A percentile compares a stretch with the other conserved stretches of the same genome.
phyloP scores from a whole-genome alignment of 2,329 filamentous ascomycete species.

The Rhexocercosporidium sp. region DNA sequence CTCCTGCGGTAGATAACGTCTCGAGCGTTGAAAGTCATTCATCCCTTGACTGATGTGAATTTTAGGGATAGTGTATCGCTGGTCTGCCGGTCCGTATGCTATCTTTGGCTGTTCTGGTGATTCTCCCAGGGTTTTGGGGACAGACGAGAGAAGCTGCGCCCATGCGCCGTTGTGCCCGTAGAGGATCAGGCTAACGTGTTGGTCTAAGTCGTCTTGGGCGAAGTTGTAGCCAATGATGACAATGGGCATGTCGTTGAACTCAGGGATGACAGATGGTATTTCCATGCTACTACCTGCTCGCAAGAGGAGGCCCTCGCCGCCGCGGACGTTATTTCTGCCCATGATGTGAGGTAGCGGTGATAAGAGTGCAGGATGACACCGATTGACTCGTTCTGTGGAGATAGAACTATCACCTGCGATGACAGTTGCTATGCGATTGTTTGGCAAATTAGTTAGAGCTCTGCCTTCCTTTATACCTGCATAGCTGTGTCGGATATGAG shows the following conservation, averaged over 20 bases:
- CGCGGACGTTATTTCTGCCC: not conserved
- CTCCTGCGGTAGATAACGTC: not conserved
- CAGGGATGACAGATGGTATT: not conserved
- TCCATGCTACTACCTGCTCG: not conserved
- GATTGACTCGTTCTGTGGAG: not conserved
- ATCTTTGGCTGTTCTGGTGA: not conserved
- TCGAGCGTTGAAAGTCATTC: not conserved
- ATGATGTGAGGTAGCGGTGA: not conserved
- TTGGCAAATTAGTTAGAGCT: not conserved
- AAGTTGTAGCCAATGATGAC: not conserved
- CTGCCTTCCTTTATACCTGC: not conserved
- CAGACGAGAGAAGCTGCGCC: not conserved
- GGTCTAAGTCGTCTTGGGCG: not conserved
- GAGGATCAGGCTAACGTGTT: not conserved
- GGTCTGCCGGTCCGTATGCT: not conserved
- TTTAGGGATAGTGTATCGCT: not conserved
- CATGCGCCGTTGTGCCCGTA: not conserved
- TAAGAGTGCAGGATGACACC: not conserved
- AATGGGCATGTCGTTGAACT: not conserved
- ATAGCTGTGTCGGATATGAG: not conserved
- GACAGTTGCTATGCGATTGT: not conserved
- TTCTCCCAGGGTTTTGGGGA: not conserved
- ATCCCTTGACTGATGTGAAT: not conserved
- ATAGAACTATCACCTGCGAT: not conserved
- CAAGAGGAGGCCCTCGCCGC: not conserved